Evolutionary conservation across 495 filamentous ascomycete genomes (phyloP).

Genomic region (Penicillium bialowiezense): DNA sequence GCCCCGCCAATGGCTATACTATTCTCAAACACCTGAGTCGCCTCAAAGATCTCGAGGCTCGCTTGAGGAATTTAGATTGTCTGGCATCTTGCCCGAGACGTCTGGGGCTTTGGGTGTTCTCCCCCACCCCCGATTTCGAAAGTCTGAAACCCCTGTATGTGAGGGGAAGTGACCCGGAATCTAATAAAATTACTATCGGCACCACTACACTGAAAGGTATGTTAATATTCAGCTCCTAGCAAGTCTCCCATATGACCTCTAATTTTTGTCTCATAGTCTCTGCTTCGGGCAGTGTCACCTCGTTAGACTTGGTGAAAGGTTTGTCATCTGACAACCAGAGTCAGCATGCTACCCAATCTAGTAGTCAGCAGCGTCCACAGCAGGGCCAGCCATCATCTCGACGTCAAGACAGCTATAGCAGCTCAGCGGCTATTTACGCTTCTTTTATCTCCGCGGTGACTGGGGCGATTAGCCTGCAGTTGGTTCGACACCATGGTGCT

Average conservation of each 20-base stretch:
- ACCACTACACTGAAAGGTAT: slow-evolving; percentile 40
- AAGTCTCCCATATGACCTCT: neutral
- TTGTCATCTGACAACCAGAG: slow-evolving; percentile 35
- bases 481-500: slow-evolving; percentile 35
- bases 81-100: slow-evolving; percentile 43
- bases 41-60: slow-evolving; percentile 44
- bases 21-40: slow-evolving; percentile 46
- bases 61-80: slow-evolving; percentile 35
- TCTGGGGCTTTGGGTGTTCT: slow-evolving; percentile 44
- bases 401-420: slow-evolving; percentile 33
- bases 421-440: slow-evolving; percentile 41
- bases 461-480: slow-evolving; percentile 39
- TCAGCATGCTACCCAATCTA: slow-evolving; percentile 13
- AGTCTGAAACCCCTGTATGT: slow-evolving; percentile 29
- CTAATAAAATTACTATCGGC: slow-evolving; percentile 33
- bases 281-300: slow-evolving; percentile 38
- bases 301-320: slow-evolving; percentile 37
- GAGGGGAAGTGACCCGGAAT: slow-evolving; percentile 27
- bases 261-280: slow-evolving; percentile 31
- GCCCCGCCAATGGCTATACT: slow-evolving; percentile 38
- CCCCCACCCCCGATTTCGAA: slow-evolving; percentile 42
- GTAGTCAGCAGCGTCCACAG: slow-evolving; percentile 27
- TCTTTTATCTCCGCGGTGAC: slow-evolving; percentile 45
- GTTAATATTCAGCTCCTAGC: neutral
- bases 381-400: slow-evolving; percentile 25